Evolutionary conservation across 768 basidiomycete genomes (phyloP), one percentile per base, ranked within the genome.

Genomic region (Fomitopsis serialis): DNA sequence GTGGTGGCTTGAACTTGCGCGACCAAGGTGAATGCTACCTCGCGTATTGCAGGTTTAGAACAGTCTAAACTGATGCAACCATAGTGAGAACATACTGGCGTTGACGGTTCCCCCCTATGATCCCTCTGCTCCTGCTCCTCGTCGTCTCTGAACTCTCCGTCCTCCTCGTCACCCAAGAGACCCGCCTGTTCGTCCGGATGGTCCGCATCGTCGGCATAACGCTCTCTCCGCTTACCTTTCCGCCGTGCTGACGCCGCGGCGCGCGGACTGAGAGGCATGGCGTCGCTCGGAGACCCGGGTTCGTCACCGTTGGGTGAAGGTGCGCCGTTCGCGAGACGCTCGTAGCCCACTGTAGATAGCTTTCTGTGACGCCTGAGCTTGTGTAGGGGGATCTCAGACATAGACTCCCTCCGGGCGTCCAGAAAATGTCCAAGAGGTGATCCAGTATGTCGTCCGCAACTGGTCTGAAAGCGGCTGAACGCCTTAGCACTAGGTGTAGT

Each of bases 361-460:
- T 73, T 76, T 58, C 74, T 74, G 48, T 60, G 65, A 69, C 75
- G 73, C 77, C 78, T 71, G 64, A 87, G 72, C 61, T 75, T 74
- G 61, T 74, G 79, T 51, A 88, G 71, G n/a, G 85, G 85, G 68
- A 87, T 88, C 72, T 86, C 85, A 68, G 84, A 79, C 82, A 84
- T 85, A 68, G 59, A 66, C 59, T 55, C 19, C 46, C 46, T 19
- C 46, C 25, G 9, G 10, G 19, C 32, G 29, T 24, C n/a, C 4
- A 19, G 19, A 40, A 15, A 40, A 40, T 40, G 34, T 17, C 15
- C 15, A 19, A 40, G 15, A 17, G 15, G 15, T 5, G 19, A 40
- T 40, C 37, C 37, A 40, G 15, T 4, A 15, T 40, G 37, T 40
- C 5, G 15, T 40, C 6, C 15, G 37, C 15, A 40, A 19, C 15